A percentile compares a stretch with the other conserved stretches of the same genome.
phyloP scores from a whole-genome alignment of 2,329 filamentous ascomycete genomes.

The Gnomoniopsis smithogilvyi region DNA sequence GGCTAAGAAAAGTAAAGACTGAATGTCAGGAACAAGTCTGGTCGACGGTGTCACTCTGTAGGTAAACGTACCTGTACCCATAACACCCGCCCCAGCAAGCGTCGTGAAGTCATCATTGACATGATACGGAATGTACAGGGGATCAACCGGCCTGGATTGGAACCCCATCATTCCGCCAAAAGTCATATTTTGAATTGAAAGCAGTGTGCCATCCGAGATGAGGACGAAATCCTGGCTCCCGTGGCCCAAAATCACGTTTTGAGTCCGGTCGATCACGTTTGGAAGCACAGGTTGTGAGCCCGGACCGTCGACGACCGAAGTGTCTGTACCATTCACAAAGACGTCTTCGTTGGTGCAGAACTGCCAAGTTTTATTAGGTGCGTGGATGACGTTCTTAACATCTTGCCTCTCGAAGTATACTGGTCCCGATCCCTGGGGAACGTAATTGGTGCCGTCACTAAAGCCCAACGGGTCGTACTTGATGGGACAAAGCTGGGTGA shows the following conservation, averaged over 20 bases:
- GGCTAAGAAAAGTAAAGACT: neutral
- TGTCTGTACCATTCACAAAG: conserved; percentile 43
- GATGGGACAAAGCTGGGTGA: conserved; percentile 56
- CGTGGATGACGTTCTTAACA: conserved; percentile 70
- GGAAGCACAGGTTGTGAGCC: conserved; percentile 60
- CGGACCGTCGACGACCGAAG: conserved; percentile 37
- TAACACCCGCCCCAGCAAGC: conserved; percentile 20
- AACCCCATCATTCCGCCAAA: conserved; percentile 73
- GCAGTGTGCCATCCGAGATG: conserved; percentile 64
- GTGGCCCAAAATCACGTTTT: conserved; percentile 72
- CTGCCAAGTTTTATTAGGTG: conserved; percentile 45
- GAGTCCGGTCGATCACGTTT: conserved; percentile 68
- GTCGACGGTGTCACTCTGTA: too few species aligned
- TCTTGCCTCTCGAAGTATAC: conserved; percentile 67
- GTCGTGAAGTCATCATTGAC: conserved; percentile 33
- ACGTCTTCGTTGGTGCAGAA: conserved; percentile 26
- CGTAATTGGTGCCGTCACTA: conserved; percentile 57
- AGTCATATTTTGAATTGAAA: conserved; percentile 78
- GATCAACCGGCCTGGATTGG: conserved; percentile 53
- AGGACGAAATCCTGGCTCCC: conserved; percentile 68
- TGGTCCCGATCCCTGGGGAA: conserved; percentile 49
- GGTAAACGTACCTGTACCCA: neutral
- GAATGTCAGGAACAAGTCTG: too few species aligned
- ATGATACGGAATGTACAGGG: conserved; percentile 69
- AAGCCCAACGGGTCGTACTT: conserved; percentile 63